Base-by-base conservation (phyloP, 1,284 basidiomycete species). In the Cryptococcus sp. region DNA sequence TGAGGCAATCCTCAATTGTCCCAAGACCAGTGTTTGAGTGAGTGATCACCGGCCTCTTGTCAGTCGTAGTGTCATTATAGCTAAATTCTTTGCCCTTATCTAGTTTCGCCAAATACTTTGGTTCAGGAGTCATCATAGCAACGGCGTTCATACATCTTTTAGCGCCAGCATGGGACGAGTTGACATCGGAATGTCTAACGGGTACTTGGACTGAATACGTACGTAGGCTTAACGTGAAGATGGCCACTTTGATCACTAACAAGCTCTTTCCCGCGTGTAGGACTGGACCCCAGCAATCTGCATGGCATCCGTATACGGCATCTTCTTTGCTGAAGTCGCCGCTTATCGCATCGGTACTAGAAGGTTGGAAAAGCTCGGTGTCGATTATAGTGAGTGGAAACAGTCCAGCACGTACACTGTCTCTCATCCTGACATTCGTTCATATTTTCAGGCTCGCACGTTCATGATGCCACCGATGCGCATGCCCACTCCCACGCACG, bases 71-170 rank as follows among this genome's bases (percentile, higher is more conserved):
- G 22, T 13, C 20, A 19, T 19, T 10, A 10, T 50, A 11, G n/a
- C 11, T 16, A 16, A 44, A 7, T 16, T 39, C 43, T 5, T 34
- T 41, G 29, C 20, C 37, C 16, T 19, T 1, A 26, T 4, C 6
- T 10, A 57, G 61, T 16, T 55, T 95, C 72, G 89, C 89, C 29
- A 96, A 95, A 78, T 98, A 89, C 80, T 97, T 97, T 78, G 95
- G 95, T 48, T 93, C 91, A 8, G 92, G 91, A 29, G 89, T 95
- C 59, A 93, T 94, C 72, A 90, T 98, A 63, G 92, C 92, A 0
- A 98, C 95, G 1, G 88, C 88, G 0, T 93, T 93, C 73, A 92
- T 93, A 58, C 91, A 93, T 75, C 82, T 96, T 0, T 81, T 96
- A 8, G 80, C 84, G 5, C 89, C 93, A 0, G 93, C 86, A 0